Conservation (phyloP, 2,329 filamentous ascomycete species). For the Immersiporthe knoxdaviesiana region DNA sequence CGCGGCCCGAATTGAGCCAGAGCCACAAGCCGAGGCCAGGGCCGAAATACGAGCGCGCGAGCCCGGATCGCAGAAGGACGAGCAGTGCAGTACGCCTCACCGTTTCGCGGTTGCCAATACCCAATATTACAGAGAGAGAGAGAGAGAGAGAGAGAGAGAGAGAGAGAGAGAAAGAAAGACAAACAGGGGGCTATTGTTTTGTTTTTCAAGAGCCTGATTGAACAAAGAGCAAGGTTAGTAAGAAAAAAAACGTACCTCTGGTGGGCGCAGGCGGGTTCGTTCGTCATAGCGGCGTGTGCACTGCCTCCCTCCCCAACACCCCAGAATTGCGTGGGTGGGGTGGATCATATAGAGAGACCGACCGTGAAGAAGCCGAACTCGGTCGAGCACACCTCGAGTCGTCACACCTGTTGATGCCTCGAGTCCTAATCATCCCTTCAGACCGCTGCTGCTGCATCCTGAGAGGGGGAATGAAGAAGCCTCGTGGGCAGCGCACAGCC, state of each 20-base stretch:
- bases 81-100: constrained; percentile 3
- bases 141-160: not conserved
- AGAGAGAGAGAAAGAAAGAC: not conserved
- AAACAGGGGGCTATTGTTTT: no score
- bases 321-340: constrained; percentile 18
- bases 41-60: not conserved
- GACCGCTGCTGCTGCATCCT: not conserved
- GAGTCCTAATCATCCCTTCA: not conserved
- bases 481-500: constrained; percentile 1
- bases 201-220: not conserved
- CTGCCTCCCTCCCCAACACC: constrained; percentile 12
- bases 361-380: not conserved
- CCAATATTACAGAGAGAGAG: not conserved
- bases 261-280: not conserved
- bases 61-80: not conserved
- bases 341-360: not conserved
- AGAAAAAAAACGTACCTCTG: not conserved
- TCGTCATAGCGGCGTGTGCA: constrained; percentile 10
- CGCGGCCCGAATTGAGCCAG: not conserved
- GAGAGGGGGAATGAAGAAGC: not conserved
- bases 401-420: not conserved
- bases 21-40: not conserved
- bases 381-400: not conserved
- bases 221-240: constrained; percentile 15
- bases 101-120: not conserved